Conservation (phyloP, 208 protist species). For the Angomonas deanei region DNA sequence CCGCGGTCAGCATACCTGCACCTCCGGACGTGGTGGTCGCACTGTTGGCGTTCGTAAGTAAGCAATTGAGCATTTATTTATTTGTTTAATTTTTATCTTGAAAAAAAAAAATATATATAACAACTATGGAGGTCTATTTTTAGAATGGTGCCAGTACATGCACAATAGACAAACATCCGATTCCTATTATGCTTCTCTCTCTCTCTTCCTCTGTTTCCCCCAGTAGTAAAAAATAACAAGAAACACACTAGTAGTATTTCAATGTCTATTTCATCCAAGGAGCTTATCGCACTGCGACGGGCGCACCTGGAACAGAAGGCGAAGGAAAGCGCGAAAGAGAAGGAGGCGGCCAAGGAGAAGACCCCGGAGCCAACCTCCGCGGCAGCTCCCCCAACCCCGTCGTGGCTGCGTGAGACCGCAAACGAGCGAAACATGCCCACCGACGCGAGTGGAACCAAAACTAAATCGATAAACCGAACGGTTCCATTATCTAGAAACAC, state of each 20-base stretch:
- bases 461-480: neutral
- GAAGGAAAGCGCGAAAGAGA: slow-evolving; percentile 8
- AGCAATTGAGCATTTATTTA: neutral
- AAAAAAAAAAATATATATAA: slow-evolving; percentile 8
- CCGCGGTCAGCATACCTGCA: slow-evolving; percentile 99
- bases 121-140: neutral
- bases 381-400: neutral
- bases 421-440: neutral
- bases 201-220: neutral
- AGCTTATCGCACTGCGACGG: slow-evolving; percentile 82
- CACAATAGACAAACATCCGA: neutral
- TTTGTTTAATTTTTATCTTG: slow-evolving; percentile 1
- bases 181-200: neutral
- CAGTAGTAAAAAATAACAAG: neutral
- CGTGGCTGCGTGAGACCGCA: neutral
- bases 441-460: neutral
- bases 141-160: neutral
- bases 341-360: neutral
- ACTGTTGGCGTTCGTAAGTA: slow-evolving; percentile 57
- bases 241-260: neutral
- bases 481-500: neutral
- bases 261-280: slow-evolving; percentile 86
- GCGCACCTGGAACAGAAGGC: slow-evolving; percentile 51
- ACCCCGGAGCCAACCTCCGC: neutral
- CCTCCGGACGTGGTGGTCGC: slow-evolving; percentile 97